Base-by-base conservation (phyloP, 202 grass and related monocot species). In the Eragrostis tef region DNA sequence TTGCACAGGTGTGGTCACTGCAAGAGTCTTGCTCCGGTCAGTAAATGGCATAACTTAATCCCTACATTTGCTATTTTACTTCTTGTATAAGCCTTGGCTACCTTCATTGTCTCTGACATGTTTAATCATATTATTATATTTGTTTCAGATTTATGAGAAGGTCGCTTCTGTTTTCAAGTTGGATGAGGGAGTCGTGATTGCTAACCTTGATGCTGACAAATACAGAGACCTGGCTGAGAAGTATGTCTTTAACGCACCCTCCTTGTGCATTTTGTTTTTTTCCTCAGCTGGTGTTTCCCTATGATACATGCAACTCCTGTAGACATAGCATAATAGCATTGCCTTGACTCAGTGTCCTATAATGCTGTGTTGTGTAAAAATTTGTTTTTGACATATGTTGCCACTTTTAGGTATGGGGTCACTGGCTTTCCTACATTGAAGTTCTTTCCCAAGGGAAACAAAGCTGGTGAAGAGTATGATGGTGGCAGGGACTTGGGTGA, bases 1-100 rank as follows among this genome's bases (percentile, higher is more conserved):
- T 64, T 75, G 22, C 19, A 84, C 71, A 97, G 94, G 94, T 97
- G 94, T 70, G 94, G 94, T 58, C 94, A 97, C 74, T 97, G 94
- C 89, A 97, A 97, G 87, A 78, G 84, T 83, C 94, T 97, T 92
- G 91, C 94, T 79, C 94, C 94, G 45, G 91, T 97, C 73, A 94
- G 91, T 94, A 85, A 45, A 75, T 79, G n/a, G 24, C 34, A 36
- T 81, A 22, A 19, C 11, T 60, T 48, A 39, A 6, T 79, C 25
- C 11, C 0, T 34, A 52, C 36, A 60, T 65, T 51, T 78, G 20
- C 19, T 67, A 67, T 44, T 78, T 42, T 78, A 67, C 25, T 71
- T 17, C 74, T 58, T 70, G 42, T 14, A 39, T 39, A 79, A 54
- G 17, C 12, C 10, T 84, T 73, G 69, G 19, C 24, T 1, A 67